These are phyloP conservation scores for Aphanoascus verrucosus DNA, from an alignment of 2,329 filamentous ascomycete species.

Conservation along the genomic window DNA sequence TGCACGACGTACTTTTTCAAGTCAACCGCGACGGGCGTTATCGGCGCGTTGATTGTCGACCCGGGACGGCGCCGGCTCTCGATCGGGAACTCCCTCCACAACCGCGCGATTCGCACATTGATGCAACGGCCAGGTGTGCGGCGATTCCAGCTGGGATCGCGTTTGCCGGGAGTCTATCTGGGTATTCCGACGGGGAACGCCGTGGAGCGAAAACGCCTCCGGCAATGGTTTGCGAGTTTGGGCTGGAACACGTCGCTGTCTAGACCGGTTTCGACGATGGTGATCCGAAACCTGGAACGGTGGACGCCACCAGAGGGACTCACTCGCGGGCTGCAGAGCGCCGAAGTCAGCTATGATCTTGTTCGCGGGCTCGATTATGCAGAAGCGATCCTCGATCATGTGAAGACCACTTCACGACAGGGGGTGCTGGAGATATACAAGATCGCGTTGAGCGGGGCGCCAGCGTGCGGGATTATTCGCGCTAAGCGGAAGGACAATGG, in stretches of 20 bases:
- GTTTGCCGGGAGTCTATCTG: constrained; percentile 74
- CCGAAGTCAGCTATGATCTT: constrained; percentile 69
- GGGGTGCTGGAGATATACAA: constrained; percentile 72
- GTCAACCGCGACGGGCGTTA: constrained; percentile 58
- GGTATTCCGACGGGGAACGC: constrained; percentile 64
- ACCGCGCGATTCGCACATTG: constrained; percentile 67
- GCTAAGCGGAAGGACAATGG: constrained; percentile 61
- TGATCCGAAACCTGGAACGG: constrained; percentile 57
- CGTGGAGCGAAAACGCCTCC: constrained; percentile 48
- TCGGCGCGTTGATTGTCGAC: constrained; percentile 83
- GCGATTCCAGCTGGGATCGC: constrained; percentile 68
- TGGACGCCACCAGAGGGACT: constrained; percentile 72
- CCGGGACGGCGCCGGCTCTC: constrained; percentile 75
- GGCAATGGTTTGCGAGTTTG: constrained; percentile 78
- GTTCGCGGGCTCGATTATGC: constrained; percentile 70
- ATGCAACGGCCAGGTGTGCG: constrained; percentile 61
- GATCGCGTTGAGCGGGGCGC: constrained; percentile 58
- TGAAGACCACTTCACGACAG: constrained; percentile 61
- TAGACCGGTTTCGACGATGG: constrained; percentile 57
- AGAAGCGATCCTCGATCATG: constrained; percentile 61
- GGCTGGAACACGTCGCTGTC: constrained; percentile 71
- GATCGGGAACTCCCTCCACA: constrained; percentile 81
- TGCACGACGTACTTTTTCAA: constrained; percentile 76
- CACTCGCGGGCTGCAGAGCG: constrained; percentile 59
- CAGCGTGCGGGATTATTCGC: constrained; percentile 69